Conservation (phyloP, 805 yeast species). For the Nadsonia fulvescens region DNA sequence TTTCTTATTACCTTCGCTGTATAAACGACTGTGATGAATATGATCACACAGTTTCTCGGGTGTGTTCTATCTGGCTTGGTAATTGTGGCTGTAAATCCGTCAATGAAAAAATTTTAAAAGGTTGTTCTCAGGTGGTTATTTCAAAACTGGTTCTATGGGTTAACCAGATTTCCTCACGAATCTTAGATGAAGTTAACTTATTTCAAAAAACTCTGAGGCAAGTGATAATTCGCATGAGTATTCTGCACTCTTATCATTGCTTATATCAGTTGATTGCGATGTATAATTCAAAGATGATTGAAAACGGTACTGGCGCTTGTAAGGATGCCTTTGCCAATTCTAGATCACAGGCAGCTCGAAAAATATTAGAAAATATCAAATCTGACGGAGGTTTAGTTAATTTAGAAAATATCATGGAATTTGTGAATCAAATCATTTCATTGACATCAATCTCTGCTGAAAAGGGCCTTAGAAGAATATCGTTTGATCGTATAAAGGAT, state of each 20-base stretch:
- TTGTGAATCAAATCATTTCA: constrained; percentile 4
- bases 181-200: constrained; percentile 29
- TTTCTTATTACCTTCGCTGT: constrained; percentile 40
- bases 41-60: constrained; percentile 48
- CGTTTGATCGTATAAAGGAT: constrained; percentile 1
- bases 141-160: constrained; percentile 62
- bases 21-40: constrained; percentile 26
- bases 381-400: not conserved
- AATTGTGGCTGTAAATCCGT: constrained; percentile 28
- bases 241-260: constrained; percentile 55
- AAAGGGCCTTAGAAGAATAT: not conserved
- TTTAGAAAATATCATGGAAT: constrained; percentile 1
- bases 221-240: constrained; percentile 29
- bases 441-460: constrained; percentile 2
- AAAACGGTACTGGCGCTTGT: too few relatives aligned
- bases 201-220: constrained; percentile 40
- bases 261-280: constrained; percentile 27
- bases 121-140: constrained; percentile 30
- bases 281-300: not conserved
- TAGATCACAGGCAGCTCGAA: not conserved
- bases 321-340: too few relatives aligned
- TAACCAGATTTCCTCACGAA: constrained; percentile 60
- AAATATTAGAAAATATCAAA: constrained; percentile 1
- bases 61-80: constrained; percentile 73
- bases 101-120: constrained; percentile 23